Conservation (phyloP, 257 asterid species). For the Solanum sitiens region DNA sequence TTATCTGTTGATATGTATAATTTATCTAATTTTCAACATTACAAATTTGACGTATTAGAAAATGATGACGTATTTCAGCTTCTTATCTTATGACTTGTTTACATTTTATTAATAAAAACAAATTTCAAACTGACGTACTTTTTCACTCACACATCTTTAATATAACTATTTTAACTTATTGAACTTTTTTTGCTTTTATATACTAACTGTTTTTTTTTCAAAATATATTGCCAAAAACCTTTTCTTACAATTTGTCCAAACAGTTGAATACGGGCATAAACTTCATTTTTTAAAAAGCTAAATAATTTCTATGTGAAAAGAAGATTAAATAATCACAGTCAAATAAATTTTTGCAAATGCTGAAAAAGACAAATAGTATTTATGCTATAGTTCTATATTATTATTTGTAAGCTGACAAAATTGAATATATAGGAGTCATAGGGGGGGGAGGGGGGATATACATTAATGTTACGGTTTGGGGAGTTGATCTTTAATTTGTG, state of each 20-base stretch:
- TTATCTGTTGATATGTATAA: too few relatives aligned
- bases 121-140: not conserved
- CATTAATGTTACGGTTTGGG: not conserved
- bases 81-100: too few relatives aligned
- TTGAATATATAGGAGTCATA: not conserved
- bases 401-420: not conserved
- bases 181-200: not conserved
- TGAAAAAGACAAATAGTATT: not conserved
- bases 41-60: too few relatives aligned
- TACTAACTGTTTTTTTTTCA: not conserved
- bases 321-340: not conserved
- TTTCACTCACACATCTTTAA: not conserved
- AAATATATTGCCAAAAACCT: not conserved
- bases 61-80: not conserved
- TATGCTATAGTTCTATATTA: not conserved
- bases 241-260: not conserved
- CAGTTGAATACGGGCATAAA: not conserved
- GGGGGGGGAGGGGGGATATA: not conserved
- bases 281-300: not conserved
- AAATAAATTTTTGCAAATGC: not conserved
- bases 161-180: not conserved
- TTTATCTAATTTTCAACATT: too few relatives aligned
- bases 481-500: not conserved
- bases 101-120: too few relatives aligned
- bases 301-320: not conserved